phyloP scores from a whole-genome alignment of 306 rosid species.

The Dryas drummondii region DNA sequence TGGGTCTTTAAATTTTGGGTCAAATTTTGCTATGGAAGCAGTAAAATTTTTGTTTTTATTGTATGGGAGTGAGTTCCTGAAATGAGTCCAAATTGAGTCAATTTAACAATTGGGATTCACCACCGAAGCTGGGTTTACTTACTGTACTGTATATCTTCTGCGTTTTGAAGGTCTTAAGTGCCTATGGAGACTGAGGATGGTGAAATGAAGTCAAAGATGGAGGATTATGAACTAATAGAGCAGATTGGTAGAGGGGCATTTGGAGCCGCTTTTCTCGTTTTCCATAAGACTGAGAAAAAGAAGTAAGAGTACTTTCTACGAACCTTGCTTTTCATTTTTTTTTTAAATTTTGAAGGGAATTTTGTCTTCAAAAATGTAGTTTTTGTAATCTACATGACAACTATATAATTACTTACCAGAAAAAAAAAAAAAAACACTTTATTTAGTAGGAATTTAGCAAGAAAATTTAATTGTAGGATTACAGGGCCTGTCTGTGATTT shows the following conservation, averaged over 20 bases:
- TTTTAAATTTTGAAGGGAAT: background rate
- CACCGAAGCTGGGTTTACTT: constrained; percentile 21
- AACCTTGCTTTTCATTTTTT: constrained; percentile 1
- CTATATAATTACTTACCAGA: constrained; percentile 1
- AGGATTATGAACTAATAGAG: constrained; percentile 70
- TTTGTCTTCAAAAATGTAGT: background rate
- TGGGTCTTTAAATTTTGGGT: constrained; percentile 10
- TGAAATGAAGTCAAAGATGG: constrained; percentile 60
- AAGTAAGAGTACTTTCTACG: constrained; percentile 42
- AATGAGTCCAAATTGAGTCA: constrained; percentile 28
- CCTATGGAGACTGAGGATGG: constrained; percentile 62
- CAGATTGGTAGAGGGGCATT: constrained; percentile 89
- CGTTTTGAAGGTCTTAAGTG: constrained; percentile 40
- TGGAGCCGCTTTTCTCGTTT: constrained; percentile 80
- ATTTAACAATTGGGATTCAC: constrained; percentile 37
- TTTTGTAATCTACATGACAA: constrained; percentile 16
- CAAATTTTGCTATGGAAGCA: background rate
- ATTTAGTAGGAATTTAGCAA: background rate
- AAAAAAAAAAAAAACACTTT: constrained; percentile 4
- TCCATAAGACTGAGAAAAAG: constrained; percentile 61
- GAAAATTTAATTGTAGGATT: background rate
- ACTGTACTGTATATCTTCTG: constrained; percentile 31
- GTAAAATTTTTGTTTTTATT: background rate
- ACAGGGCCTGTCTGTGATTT: background rate
- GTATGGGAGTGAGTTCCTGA: constrained; percentile 18